These are phyloP conservation scores for Aspergillus sp. DNA, from an alignment of 2,329 filamentous ascomycete genomes.

Conservation along the genomic window DNA sequence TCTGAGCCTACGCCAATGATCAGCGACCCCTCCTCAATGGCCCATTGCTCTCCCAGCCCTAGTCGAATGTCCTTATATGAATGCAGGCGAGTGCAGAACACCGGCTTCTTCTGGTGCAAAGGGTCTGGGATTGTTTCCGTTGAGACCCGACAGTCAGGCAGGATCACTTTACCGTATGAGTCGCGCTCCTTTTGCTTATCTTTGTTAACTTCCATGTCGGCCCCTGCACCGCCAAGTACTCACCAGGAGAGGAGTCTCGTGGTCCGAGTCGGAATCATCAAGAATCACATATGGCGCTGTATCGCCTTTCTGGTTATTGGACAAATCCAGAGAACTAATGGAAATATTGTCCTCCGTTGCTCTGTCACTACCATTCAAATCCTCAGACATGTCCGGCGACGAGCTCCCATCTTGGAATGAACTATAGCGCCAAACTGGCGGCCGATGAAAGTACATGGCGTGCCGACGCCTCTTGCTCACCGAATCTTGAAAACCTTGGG, in stretches of 20 bases:
- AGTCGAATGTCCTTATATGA: constrained; percentile 28
- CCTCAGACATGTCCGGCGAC: constrained; percentile 2
- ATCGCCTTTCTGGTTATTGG: background rate
- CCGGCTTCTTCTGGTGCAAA: constrained; percentile 19
- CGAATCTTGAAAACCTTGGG: constrained; percentile 20
- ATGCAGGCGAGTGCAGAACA: constrained; percentile 21
- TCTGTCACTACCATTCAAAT: background rate
- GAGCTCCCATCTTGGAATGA: constrained; percentile 6
- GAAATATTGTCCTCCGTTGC: background rate
- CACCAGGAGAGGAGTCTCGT: constrained; percentile 16
- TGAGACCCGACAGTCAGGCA: background rate
- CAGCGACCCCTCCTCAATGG: constrained; percentile 31
- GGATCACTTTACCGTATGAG: background rate
- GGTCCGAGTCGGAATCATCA: constrained; percentile 9
- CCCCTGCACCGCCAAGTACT: background rate
- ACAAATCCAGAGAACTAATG: background rate
- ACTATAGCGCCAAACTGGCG: constrained; percentile 27
- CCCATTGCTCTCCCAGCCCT: constrained; percentile 22
- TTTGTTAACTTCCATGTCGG: background rate
- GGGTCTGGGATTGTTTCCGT: background rate
- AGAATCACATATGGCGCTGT: background rate
- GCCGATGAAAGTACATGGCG: constrained; percentile 32
- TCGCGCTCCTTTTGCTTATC: background rate
- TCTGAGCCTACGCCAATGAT: constrained; percentile 28
- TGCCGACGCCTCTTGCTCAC: constrained; percentile 27